Base-by-base conservation (phyloP, 73 alveolate species). In the Symbiodinium pilosum region DNA sequence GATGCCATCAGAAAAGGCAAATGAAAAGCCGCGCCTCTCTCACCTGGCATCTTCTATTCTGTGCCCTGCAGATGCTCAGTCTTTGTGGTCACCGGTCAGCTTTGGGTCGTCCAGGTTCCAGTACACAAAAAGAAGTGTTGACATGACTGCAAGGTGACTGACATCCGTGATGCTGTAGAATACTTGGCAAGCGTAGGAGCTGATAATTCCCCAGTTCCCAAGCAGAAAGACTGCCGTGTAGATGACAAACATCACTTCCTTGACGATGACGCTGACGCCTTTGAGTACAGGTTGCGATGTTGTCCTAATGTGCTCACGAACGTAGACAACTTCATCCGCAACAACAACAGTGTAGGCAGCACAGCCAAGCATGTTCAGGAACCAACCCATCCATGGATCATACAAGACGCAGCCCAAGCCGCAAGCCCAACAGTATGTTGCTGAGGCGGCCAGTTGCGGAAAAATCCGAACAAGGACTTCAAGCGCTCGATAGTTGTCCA, bases 331-430 rank as follows among this genome's bases (percentile, higher is more conserved):
- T 71, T 54, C 85, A 20, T 87, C 94, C 11, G 86, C 94, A 87
- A 87, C 21, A 38, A 87, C 73, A 11, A 64, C 94, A 20, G n/a
- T 36, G 28, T 56, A 87, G 30, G 94, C 94, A 32, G 40, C 59
- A 42, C 56, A 36, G 86, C 86, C 94, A 0, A 87, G 94, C 44
- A 54, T 21, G 86, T 32, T 32, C 32, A 87, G 64, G 73, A 21
- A 87, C 94, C 94, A 87, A 0, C 94, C 94, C 94, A 87, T 56
- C 44, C 43, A 18, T 56, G 94, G 69, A 43, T 87, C 94, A 59
- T 39, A 4, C 42, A 87, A 43, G 32, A 87, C n/a, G 69, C 86
- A 87, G 3, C 94, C 94, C 44, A 87, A 40, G 39, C 86, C 94
- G 32, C 86, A 38, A 6, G 86, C 20, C 94, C 84, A 87, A 32